Base-by-base conservation (phyloP, 257 asterid genomes). In the Solanum etuberosum region DNA sequence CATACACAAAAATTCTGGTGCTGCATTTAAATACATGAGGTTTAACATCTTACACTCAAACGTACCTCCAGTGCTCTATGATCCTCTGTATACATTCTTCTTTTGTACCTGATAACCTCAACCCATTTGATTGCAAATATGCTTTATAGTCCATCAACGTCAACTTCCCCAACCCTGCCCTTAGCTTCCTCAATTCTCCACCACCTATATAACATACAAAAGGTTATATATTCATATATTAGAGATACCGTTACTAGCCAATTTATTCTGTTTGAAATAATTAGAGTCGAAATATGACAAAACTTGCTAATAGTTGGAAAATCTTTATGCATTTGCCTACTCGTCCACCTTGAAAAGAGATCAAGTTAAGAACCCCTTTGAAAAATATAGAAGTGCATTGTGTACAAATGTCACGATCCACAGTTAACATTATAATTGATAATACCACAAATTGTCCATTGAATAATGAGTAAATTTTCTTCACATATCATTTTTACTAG, bases 1-100 rank as follows among this genome's bases (percentile, higher is more conserved):
- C 14, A 78, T 15, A 12, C 31, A n/a, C 40, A 78, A 43, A 46
- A 78, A 43, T 46, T 43, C 27, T 46, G 4, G 84, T 29, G 84
- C 65, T 80, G 67, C 67, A 46, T 46, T 46, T 7, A 46, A 46
- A 43, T 80, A 43, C 27, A 80, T 80, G 20, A 80, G 42, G 27
- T 46, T 80, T 80, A 42, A 46, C 67, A 80, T 46, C 67, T 27
- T 46, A 18, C 40, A 80, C 67, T 46, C 6, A n/a, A 32, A 78
- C 92, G 18, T 34, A 92, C 98, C 94, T 93, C 92, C 92, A 90
- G 88, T 94, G 97, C 91, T 94, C 98, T 93, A 91, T 85, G 80
- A 94, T 94, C 86, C 97, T 90, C 85, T 87, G 89, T 20, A 92
- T 88, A 86, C 96, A 94, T 81, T 95, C 96, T 29, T 87, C 93